A percentile compares a stretch with the other conserved stretches of the same genome.
Evolutionary conservation across 2,329 filamentous ascomycete species (phyloP).

Genomic region (Xenosphaeropsis pyriputrescens): DNA sequence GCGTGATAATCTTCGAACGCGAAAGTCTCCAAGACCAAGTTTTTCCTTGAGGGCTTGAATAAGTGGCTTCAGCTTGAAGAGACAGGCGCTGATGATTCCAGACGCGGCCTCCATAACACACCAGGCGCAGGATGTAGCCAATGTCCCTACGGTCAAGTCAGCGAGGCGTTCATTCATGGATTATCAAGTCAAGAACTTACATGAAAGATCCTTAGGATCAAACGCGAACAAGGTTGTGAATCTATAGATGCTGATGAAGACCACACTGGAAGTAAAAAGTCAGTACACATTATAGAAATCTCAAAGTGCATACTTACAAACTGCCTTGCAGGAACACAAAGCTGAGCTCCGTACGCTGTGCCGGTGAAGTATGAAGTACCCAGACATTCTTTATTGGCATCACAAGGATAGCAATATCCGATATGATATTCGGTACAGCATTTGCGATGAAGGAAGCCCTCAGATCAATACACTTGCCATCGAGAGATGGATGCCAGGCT

Average conservation of each 20-base stretch:
- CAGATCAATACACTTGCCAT: constrained; percentile 24
- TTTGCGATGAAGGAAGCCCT: constrained; percentile 26
- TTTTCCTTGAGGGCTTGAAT: constrained; percentile 7
- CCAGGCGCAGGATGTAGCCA: constrained; percentile 18
- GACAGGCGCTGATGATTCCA: constrained; percentile 26
- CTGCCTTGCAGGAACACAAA: constrained; percentile 19
- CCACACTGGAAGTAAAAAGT: neutral
- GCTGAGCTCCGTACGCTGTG: constrained; percentile 10
- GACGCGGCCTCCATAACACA: constrained; percentile 18
- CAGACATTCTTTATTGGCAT: constrained; percentile 18
- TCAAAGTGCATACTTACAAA: constrained; percentile 15
- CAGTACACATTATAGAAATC: no score
- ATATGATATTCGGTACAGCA: constrained; percentile 25
- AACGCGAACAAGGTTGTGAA: constrained; percentile 2
- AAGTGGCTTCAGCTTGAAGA: constrained; percentile 26
- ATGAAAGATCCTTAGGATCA: constrained; percentile 8
- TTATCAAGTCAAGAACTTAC: constrained; percentile 10
- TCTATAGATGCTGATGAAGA: constrained; percentile 3
- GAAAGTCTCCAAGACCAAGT: no score
- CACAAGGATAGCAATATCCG: constrained; percentile 21
- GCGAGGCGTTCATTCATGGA: neutral
- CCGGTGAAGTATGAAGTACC: constrained; percentile 13
- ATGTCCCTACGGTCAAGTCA: constrained; percentile 15
- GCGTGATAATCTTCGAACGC: no score
- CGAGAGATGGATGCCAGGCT: constrained; percentile 19